Percentiles rank a stretch among this genome's conserved stretches.
phyloP scores from a whole-genome alignment of 129 eudicot species.

The Sambucus nigra region DNA sequence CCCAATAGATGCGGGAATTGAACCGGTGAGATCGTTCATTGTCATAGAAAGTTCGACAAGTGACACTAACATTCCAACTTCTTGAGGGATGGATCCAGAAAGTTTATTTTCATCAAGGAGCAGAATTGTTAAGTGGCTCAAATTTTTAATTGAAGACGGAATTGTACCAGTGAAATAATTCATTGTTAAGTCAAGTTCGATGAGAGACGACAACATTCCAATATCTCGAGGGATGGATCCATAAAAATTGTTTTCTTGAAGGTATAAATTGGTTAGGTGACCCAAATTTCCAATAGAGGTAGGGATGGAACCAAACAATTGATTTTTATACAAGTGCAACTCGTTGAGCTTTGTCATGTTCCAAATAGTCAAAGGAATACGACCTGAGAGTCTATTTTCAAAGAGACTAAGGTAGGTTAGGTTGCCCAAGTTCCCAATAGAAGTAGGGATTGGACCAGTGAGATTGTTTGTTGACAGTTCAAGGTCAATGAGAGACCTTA shows the following conservation, averaged over 20 bases:
- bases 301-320: constrained; percentile 20
- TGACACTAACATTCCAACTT: constrained; percentile 13
- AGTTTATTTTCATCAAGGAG: too few species aligned
- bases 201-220: constrained; percentile 6
- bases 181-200: constrained; percentile 2
- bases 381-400: constrained; percentile 7
- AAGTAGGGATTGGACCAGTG: constrained; percentile 10
- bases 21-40: constrained; percentile 1
- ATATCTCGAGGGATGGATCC: too few species aligned
- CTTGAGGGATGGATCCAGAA: too few species aligned
- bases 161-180: constrained; percentile 8
- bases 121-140: constrained; percentile 3
- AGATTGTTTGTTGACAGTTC: constrained; percentile 3
- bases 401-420: constrained; percentile 6
- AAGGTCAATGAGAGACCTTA: constrained; percentile 8
- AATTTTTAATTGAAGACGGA: constrained; percentile 14
- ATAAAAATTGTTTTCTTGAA: constrained; percentile 3
- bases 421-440: too few species aligned
- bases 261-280: constrained; percentile 5
- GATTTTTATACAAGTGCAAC: not conserved
- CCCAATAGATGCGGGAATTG: too few species aligned
- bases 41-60: not conserved
- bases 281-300: constrained; percentile 14
- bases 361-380: constrained; percentile 2
- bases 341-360: not conserved